Conservation (phyloP, 75 land plant genomes). For the Pinus albicaulis region DNA sequence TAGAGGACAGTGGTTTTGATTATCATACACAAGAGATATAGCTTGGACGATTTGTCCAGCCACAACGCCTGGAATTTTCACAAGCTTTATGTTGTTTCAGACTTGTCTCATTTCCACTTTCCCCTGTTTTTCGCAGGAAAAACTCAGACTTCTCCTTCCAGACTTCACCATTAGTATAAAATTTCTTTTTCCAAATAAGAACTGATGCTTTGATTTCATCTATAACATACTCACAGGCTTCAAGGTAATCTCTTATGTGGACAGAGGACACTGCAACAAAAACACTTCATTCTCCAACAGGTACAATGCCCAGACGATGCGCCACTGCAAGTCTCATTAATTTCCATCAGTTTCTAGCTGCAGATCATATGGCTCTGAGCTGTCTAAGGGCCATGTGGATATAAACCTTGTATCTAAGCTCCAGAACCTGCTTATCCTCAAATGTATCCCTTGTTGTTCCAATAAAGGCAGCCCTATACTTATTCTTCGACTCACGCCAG, state of each 20-base stretch:
- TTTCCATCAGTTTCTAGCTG: constrained; percentile 59
- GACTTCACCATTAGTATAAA: constrained; percentile 80
- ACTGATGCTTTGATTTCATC: constrained; percentile 91
- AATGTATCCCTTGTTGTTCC: constrained; percentile 90
- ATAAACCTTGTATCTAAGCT: constrained; percentile 87
- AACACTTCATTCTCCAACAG: constrained; percentile 85
- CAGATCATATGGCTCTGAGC: constrained; percentile 46
- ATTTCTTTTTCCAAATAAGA: constrained; percentile 96
- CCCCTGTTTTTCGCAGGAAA: constrained; percentile 19
- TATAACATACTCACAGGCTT: constrained; percentile 76
- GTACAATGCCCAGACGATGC: constrained; percentile 76
- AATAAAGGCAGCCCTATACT: constrained; percentile 80
- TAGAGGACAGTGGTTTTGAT: too few species aligned
- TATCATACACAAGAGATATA: too few species aligned
- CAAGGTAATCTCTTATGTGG: constrained; percentile 73
- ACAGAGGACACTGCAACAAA: constrained; percentile 80
- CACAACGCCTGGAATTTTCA: constrained; percentile 1
- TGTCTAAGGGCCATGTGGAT: constrained; percentile 69
- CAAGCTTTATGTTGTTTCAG: background rate
- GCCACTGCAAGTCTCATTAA: constrained; percentile 53
- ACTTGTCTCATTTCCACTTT: constrained; percentile 19
- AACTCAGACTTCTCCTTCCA: constrained; percentile 98
- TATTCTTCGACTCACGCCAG: too few species aligned
- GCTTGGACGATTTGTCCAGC: too few species aligned
- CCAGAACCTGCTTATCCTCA: constrained; percentile 64